Base-by-base conservation (phyloP, 768 basidiomycete species). In the Rhizopogon vulgaris region DNA sequence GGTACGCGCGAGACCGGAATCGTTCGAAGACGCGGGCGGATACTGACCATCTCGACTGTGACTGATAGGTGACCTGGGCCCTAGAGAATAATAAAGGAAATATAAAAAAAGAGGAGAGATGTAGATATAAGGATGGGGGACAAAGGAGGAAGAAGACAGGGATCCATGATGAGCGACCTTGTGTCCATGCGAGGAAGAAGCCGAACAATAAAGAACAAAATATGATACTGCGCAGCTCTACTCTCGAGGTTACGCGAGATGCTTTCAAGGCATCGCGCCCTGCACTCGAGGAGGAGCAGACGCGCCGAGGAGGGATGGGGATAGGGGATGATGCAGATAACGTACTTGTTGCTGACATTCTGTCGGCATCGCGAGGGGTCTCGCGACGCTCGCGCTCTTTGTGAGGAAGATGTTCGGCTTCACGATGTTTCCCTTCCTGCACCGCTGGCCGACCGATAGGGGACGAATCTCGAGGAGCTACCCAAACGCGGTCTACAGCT, bases 221-320 rank as follows among this genome's bases (percentile, higher is more conserved):
- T 51, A 64, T 58, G 59, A 52, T 59, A 63, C 51, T 58, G 61
- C 66, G 58, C 53, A 62, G 61, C 72, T 72, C 69, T 54, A 69
- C 72, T 72, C 74, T 74, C 73, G 66, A 74, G 73, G 74, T 65
- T 72, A 73, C 70, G 62, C 70, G 49, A 72, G 71, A 75, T 68
- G 62, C 58, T 58, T 63, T 66, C 66, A 53, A 64, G 51, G 54
- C 54, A 61, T 62, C 60, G 36, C 51, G 69, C 58, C 65, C 65
- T 69, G 62, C 63, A 62, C 69, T 65, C 63, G 58, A 68, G 69
- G 69, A 68, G 67, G 73, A 73, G 69, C 58, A 62, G 58, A 58
- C 52, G 59, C 64, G 69, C 66, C 66, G 60, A 61, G 67, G 67
- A 63, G 60, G 60, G 67, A 66, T 63, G 57, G 56, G 60, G 63